phyloP scores from a whole-genome alignment of 495 filamentous ascomycete genomes.

The Niebla homalea region DNA sequence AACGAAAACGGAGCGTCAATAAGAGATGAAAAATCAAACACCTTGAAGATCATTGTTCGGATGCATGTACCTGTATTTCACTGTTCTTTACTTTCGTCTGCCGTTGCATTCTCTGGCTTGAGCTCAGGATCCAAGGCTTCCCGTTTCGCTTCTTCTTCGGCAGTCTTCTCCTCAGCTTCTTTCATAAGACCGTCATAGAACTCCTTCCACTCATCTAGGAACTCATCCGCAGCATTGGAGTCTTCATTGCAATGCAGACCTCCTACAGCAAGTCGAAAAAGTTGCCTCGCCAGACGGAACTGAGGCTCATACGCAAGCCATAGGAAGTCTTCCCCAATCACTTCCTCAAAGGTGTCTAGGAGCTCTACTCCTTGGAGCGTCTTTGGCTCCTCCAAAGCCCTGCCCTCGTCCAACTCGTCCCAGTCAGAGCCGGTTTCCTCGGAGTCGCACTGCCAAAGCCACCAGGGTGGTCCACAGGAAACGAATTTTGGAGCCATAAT shows the following conservation, averaged over 20 bases:
- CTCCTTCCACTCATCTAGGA: background rate
- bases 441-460: constrained; percentile 18
- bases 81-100: too few relatives aligned
- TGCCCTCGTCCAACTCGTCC: too few relatives aligned
- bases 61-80: too few relatives aligned
- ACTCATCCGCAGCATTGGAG: background rate
- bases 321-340: constrained; percentile 9
- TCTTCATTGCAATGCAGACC: background rate
- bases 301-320: constrained; percentile 12
- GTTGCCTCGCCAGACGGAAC: constrained; percentile 18
- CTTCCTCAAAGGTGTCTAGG: constrained; percentile 19
- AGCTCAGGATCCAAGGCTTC: too few relatives aligned
- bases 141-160: too few relatives aligned
- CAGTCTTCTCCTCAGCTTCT: too few relatives aligned
- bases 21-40: too few relatives aligned
- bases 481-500: constrained; percentile 17
- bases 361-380: constrained; percentile 12
- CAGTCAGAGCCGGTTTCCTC: constrained; percentile 8
- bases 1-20: too few relatives aligned
- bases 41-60: too few relatives aligned
- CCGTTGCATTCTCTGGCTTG: too few relatives aligned
- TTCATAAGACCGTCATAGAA: too few relatives aligned
- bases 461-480: constrained; percentile 21
- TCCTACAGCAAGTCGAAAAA: constrained; percentile 2
- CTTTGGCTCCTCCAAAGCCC: constrained; percentile 6